Conservation (phyloP, 2,329 filamentous ascomycete genomes). For the Fusarium tanahbumbuense region DNA sequence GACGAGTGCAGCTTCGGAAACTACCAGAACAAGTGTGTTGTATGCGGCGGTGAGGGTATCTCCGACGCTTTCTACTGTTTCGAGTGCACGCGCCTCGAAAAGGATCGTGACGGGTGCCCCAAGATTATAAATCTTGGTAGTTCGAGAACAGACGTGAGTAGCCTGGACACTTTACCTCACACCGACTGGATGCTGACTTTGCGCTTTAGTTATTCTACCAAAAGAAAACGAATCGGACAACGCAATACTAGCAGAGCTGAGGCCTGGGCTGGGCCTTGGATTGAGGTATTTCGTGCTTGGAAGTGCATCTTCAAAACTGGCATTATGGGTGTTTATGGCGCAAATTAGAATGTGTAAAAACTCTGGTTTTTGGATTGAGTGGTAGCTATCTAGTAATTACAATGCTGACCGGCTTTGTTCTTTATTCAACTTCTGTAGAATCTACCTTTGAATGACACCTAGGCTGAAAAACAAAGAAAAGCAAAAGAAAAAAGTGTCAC, state of each 20-base stretch:
- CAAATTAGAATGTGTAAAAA: constrained; percentile 27
- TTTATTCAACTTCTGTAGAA: constrained; percentile 25
- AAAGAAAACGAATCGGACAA: constrained; percentile 72
- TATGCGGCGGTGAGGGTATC: constrained; percentile 98
- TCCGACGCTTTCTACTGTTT: constrained; percentile 99
- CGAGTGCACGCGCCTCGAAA: constrained; percentile 95
- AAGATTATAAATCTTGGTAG: constrained; percentile 99
- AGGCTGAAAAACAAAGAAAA: constrained; percentile 21
- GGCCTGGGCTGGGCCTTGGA: constrained; percentile 62
- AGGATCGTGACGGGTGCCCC: constrained; percentile 95
- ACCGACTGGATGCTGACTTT: constrained; percentile 32
- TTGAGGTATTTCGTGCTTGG: constrained; percentile 28
- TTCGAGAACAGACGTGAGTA: constrained; percentile 87
- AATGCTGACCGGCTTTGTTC: constrained; percentile 21
- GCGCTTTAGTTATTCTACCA: constrained; percentile 68
- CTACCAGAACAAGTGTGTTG: constrained; percentile 99
- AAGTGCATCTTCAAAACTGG: constrained; percentile 29
- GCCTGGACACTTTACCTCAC: background rate
- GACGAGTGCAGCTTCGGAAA: constrained; percentile 99
- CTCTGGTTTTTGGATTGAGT: constrained; percentile 16
- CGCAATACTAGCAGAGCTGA: constrained; percentile 63
- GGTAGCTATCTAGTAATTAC: constrained; percentile 28
- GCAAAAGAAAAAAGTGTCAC: constrained; percentile 11
- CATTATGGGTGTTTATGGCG: constrained; percentile 43
- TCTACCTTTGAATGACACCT: constrained; percentile 29